phyloP scores from a whole-genome alignment of 345 rosid species.

The Dipteronia dyeriana region DNA sequence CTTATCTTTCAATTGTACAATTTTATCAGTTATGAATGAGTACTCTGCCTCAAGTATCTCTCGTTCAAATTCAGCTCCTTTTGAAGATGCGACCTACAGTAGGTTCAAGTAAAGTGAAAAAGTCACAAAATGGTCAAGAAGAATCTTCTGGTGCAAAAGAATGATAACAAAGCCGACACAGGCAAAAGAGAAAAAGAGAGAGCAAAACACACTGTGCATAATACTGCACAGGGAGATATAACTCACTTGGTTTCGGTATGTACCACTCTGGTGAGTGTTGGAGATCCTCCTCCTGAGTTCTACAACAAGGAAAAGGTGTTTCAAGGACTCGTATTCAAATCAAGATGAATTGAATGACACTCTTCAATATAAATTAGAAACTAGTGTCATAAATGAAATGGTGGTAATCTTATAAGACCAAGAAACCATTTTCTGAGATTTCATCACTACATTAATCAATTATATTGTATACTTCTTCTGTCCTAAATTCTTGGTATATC shows the following conservation, averaged over 20 bases:
- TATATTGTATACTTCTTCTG: neutral
- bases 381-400: neutral
- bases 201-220: neutral
- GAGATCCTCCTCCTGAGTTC: constrained; percentile 64
- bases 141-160: neutral
- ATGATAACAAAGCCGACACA: neutral
- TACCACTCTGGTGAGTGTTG: constrained; percentile 42
- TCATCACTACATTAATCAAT: neutral
- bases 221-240: constrained; percentile 9
- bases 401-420: neutral
- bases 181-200: neutral
- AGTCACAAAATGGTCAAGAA: constrained; percentile 10
- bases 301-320: constrained; percentile 35
- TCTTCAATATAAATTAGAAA: neutral
- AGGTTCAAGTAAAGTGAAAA: constrained; percentile 24
- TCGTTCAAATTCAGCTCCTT: constrained; percentile 64
- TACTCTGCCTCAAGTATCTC: constrained; percentile 81
- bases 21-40: constrained; percentile 66
- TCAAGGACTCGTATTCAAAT: constrained; percentile 13
- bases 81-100: constrained; percentile 55
- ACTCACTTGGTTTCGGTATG: constrained; percentile 56
- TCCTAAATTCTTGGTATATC: neutral
- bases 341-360: neutral
- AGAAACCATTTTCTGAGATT: neutral
- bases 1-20: constrained; percentile 65